Evolutionary conservation across 2,329 filamentous ascomycete genomes (phyloP), one percentile per base, ranked within the genome.

Genomic region (Aspergillus hortae): DNA sequence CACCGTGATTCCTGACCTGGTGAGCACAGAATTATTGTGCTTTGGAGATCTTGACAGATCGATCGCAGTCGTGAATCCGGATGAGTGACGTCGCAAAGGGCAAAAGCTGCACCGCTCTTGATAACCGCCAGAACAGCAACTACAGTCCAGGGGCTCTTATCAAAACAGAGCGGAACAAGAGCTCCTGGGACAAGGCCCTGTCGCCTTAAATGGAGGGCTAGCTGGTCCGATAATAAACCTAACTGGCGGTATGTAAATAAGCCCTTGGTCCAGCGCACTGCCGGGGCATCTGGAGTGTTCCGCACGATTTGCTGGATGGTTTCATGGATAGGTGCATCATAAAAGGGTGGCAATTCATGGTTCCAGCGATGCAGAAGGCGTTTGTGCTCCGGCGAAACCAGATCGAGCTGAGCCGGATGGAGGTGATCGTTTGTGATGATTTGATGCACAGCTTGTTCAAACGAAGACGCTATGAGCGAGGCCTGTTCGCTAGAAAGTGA

Each of bases 51-150:
- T 19, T 19, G 19, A 4, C 19, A 19, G 19, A 19, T 19, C 19
- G 19, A 19, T 19, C 19, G 19, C 19, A 35, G 32, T 12, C 55
- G 44, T 2, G 36, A 19, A 23, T 48, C 53, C 11, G 57, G 53
- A 38, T 38, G 38, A 1, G 40, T 17, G 4, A 48, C 35, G 48
- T 59, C 52, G 2, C 53, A 25, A 17, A 51, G 38, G 11, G 42
- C 46, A 44, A 48, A 62, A 14, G 45, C 56, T 21, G 14, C 58
- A 25, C 46, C 58, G 6, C 43, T 43, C 36, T 50, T 60, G 41
- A 48, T 51, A 27, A 53, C 54, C 32, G 7, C 55, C 2, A 56
- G 23, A 12, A 55, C 47, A 9, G 45, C 53, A 7, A 57, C 44
- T 2, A 46, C 10, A 0, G 23, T 41, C 46, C 51, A 53, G 9